Conservation (phyloP, 768 basidiomycete genomes). For the Macrolepiota dolichaula region DNA sequence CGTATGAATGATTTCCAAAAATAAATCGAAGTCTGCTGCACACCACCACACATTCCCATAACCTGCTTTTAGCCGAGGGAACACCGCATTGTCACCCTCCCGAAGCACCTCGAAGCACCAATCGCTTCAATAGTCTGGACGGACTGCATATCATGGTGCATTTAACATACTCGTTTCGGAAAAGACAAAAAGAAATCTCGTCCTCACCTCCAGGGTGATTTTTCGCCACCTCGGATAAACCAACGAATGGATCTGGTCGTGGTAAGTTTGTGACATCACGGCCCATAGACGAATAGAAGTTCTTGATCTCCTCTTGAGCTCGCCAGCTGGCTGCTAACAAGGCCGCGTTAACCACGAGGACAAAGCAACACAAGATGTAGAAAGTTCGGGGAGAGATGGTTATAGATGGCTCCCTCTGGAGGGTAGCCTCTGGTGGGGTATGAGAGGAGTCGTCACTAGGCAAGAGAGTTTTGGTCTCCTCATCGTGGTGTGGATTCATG, state of each 20-base stretch:
- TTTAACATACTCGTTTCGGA: not conserved
- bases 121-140: conserved; percentile 1
- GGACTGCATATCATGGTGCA: not conserved
- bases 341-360: not conserved
- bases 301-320: not conserved
- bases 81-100: not conserved
- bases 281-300: not conserved
- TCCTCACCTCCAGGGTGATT: conserved; percentile 2
- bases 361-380: conserved; percentile 3
- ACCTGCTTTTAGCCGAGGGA: not conserved
- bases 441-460: not conserved
- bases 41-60: not conserved
- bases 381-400: not conserved
- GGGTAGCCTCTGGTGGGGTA: not conserved
- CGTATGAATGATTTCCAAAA: not conserved
- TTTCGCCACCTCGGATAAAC: conserved; percentile 2
- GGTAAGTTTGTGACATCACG: conserved; percentile 6
- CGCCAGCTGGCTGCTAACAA: conserved; percentile 5
- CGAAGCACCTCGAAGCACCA: not conserved
- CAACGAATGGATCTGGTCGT: conserved; percentile 5
- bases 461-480: conserved; percentile 8
- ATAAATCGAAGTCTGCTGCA: not conserved
- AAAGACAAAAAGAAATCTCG: not conserved
- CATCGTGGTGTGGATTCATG: conserved; percentile 2
- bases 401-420: not conserved